phyloP scores from a whole-genome alignment of 2,329 filamentous ascomycete species.

The Neofusicoccum kwambonambiense region DNA sequence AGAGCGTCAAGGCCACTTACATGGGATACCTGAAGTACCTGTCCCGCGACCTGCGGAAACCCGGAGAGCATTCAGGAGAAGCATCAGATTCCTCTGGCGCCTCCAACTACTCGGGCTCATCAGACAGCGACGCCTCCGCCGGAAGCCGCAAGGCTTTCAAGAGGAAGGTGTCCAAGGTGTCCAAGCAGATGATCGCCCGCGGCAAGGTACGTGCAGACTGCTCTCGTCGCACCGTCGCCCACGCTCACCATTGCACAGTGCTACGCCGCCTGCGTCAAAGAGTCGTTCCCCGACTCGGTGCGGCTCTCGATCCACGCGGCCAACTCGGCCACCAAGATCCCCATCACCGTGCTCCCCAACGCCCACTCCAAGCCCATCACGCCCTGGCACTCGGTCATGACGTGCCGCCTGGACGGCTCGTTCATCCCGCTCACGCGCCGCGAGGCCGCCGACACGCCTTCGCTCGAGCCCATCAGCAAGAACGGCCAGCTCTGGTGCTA shows the following conservation, averaged over 20 bases:
- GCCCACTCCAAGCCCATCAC: slow-evolving; percentile 8
- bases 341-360: slow-evolving; percentile 28
- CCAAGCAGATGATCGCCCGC: slow-evolving; percentile 29
- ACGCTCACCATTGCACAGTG: slow-evolving; percentile 8
- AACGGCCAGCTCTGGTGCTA: slow-evolving; percentile 28
- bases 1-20: slow-evolving; percentile 24
- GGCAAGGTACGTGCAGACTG: slow-evolving; percentile 23
- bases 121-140: slow-evolving; percentile 16
- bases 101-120: neutral
- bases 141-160: slow-evolving; percentile 23
- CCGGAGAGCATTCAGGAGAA: slow-evolving; percentile 7
- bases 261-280: slow-evolving; percentile 20
- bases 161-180: slow-evolving; percentile 26
- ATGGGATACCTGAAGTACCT: slow-evolving; percentile 31
- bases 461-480: slow-evolving; percentile 24
- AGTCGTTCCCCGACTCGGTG: slow-evolving; percentile 23
- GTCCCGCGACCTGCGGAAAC: slow-evolving; percentile 24
- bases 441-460: neutral
- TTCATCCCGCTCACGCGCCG: slow-evolving; percentile 2
- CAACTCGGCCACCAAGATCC: slow-evolving; percentile 30
- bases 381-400: slow-evolving; percentile 18
- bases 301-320: slow-evolving; percentile 34
- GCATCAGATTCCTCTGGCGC: slow-evolving; percentile 1
- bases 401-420: slow-evolving; percentile 14
- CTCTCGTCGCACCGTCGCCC: neutral